These are phyloP conservation scores for Populus deltoides DNA, from an alignment of 345 rosid species.

Conservation along the genomic window DNA sequence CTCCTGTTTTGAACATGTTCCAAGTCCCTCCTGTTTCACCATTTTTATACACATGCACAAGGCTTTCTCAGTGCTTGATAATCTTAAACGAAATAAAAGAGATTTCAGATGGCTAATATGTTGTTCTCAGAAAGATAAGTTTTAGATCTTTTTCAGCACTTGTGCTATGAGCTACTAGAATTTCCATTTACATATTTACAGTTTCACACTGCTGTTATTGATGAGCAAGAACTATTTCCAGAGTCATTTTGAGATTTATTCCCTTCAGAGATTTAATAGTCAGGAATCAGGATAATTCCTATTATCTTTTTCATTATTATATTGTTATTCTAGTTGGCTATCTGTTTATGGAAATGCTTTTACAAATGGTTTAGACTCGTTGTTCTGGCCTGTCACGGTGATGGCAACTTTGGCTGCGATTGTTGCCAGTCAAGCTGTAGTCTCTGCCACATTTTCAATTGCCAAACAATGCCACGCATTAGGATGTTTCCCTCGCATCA, in stretches of 20 bases:
- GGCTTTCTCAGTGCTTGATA: not conserved
- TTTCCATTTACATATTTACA: conserved; percentile 1
- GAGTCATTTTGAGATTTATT: conserved; percentile 10
- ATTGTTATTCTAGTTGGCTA: not conserved
- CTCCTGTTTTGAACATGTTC: conserved; percentile 8
- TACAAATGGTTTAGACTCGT: conserved; percentile 42
- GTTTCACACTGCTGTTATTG: not conserved
- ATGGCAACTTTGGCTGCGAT: conserved; percentile 75
- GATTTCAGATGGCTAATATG: not conserved
- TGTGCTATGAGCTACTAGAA: not conserved
- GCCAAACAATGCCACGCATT: conserved; percentile 79
- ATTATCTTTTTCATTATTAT: not conserved
- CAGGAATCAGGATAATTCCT: not conserved
- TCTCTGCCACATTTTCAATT: conserved; percentile 71
- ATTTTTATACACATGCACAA: not conserved
- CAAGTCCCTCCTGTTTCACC: conserved; percentile 9
- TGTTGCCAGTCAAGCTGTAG: conserved; percentile 81
- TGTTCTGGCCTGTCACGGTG: conserved; percentile 76
- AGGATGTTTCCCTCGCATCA: conserved; percentile 94
- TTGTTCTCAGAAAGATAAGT: not conserved
- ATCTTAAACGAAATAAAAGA: not conserved
- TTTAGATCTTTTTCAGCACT: too few species aligned
- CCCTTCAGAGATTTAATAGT: not conserved
- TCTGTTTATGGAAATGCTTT: conserved; percentile 10
- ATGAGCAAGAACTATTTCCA: not conserved